Conservation (phyloP, 2,329 filamentous ascomycete genomes). For the Cercospora sojina region DNA sequence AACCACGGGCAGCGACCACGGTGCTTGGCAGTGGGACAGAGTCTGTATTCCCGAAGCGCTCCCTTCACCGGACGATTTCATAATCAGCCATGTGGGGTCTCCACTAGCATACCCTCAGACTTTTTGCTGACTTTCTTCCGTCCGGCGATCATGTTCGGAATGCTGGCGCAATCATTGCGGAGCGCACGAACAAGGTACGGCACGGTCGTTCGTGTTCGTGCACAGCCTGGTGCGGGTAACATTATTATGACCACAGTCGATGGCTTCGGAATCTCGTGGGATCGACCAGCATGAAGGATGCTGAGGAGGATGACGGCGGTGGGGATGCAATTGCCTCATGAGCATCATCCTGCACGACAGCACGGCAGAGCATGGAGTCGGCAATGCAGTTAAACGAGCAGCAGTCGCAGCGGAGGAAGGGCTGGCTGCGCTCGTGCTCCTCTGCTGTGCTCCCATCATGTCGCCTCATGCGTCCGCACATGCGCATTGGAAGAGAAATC, state of each 20-base stretch:
- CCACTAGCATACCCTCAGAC: background rate
- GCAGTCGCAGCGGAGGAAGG: background rate
- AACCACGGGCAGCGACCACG: background rate
- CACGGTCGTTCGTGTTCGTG: slow-evolving; percentile 1
- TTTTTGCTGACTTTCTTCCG: background rate
- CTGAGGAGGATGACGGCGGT: background rate
- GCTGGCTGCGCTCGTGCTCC: background rate
- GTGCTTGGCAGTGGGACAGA: background rate
- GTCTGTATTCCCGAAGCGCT: background rate
- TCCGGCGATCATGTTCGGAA: slow-evolving; percentile 11
- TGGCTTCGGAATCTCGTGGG: background rate
- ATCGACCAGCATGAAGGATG: background rate
- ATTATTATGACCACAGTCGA: background rate
- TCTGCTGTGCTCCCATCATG: background rate
- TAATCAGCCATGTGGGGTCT: slow-evolving; percentile 14
- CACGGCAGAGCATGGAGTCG: slow-evolving; percentile 10
- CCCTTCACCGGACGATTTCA: background rate
- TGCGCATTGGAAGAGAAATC: background rate
- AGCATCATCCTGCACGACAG: background rate
- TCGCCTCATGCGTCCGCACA: background rate
- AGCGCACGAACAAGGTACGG: slow-evolving; percentile 1
- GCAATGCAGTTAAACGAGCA: slow-evolving; percentile 19
- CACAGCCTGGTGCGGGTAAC: background rate
- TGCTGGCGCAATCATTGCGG: slow-evolving; percentile 14
- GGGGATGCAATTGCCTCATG: background rate